Evolutionary conservation across 192 early-diverging fungal genomes (phyloP).

Genomic region (Jimgerdemannia lactiflua): DNA sequence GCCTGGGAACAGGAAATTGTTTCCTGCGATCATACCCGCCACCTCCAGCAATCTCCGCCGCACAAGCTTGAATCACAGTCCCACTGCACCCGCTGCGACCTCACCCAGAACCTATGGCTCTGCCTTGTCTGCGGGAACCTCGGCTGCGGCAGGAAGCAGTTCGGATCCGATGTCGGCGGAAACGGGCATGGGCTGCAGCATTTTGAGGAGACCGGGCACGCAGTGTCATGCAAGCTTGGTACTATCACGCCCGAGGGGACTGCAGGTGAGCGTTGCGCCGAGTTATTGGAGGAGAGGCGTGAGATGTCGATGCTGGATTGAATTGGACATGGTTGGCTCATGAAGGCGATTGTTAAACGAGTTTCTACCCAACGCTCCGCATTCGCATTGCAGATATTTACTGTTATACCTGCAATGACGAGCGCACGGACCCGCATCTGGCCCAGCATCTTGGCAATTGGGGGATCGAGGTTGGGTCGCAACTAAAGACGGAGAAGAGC

Average conservation of each 20-base stretch:
- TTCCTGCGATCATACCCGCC: constrained; percentile 76
- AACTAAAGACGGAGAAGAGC: constrained; percentile 91
- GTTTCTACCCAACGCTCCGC: constrained; percentile 3
- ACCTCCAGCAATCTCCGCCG: constrained; percentile 61
- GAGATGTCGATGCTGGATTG: no score
- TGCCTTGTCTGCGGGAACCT: constrained; percentile 92
- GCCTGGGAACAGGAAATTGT: constrained; percentile 89
- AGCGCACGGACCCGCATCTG: constrained; percentile 74
- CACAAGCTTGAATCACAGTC: constrained; percentile 42
- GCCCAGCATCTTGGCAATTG: constrained; percentile 76
- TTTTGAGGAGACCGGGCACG: constrained; percentile 77
- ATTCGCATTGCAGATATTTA: constrained; percentile 58
- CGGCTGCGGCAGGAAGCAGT: constrained; percentile 93
- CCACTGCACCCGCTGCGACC: constrained; percentile 77
- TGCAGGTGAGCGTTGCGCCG: constrained; percentile 55
- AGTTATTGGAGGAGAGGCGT: constrained; percentile 15
- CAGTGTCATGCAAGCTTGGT: constrained; percentile 87
- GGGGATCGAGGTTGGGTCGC: constrained; percentile 82
- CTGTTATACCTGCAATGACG: constrained; percentile 86
- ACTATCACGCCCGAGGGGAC: constrained; percentile 98
- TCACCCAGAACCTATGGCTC: constrained; percentile 94
- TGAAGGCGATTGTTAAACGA: neutral
- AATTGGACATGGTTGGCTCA: no score
- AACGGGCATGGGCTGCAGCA: constrained; percentile 92
- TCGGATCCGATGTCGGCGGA: constrained; percentile 70